Base-by-base conservation (phyloP, 106 monocot genomes). In the Phalaenopsis equestris region DNA sequence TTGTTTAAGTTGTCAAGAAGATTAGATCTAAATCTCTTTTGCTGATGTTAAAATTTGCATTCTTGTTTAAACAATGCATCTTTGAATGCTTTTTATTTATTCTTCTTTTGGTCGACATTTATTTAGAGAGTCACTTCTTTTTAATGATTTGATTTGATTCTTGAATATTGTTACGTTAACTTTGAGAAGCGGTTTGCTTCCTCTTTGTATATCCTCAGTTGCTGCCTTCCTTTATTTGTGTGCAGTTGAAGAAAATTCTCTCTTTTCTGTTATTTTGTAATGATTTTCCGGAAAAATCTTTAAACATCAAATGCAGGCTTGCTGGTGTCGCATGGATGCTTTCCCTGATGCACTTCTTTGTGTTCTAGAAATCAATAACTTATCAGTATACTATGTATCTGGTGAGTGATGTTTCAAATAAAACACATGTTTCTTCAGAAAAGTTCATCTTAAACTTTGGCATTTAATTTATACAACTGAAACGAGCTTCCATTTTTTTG, bases 321-420 rank as follows among this genome's bases (percentile, higher is more conserved):
- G 92, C 83, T 97, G 94, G 97, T 97, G 97, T 86, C 87, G 84
- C 46, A 90, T 97, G 94, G 85, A 89, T 80, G 77, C 80, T 41
- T 83, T 86, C n/a, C 52, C 85, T 23, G 93, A 93, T 52, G 80
- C 91, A 9, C 85, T 93, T 88, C 96, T 93, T 56, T 96, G 96
- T 87, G 90, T 90, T 72, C 80, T 96, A 43, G 91, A 96, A 78
- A 76, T 78, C 68, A 89, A 87, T 73, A 88, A 86, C 55, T 82
- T 96, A 61, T 88, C 93, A 41, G 65, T 96, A 80, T 90, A 91
- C 78, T 86, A 55, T 82, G 73, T 81, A 77, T 86, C 89, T 73
- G 94, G 94, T 94, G 47, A 88, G 88, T 83, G 38, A 70, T 74
- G 10, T 42, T 24, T 49, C 23, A 76, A 76, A 18, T 11, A 48